These are phyloP conservation scores for Mycena capillaripes DNA, from an alignment of 768 basidiomycete species.

Conservation along the genomic window DNA sequence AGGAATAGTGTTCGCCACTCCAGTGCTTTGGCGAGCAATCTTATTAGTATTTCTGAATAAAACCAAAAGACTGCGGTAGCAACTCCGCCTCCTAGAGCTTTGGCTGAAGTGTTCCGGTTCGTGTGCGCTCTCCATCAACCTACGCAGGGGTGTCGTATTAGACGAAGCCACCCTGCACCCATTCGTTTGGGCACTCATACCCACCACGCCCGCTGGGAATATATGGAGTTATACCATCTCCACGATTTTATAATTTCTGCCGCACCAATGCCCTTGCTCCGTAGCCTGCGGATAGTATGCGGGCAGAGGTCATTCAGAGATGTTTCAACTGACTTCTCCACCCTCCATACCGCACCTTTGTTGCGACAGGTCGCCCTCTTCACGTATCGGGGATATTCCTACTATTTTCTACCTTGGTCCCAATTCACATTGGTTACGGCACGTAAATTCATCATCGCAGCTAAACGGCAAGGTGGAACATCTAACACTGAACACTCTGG, in stretches of 20 bases:
- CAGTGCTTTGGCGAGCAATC: constrained; percentile 3
- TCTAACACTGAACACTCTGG: too few species aligned
- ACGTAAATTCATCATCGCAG: too few species aligned
- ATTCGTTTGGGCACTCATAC: not conserved
- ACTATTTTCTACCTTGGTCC: not conserved
- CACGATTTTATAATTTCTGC: not conserved
- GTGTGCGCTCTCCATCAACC: not conserved
- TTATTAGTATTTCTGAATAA: not conserved
- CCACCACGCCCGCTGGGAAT: not conserved
- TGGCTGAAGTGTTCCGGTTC: not conserved
- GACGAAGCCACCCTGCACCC: not conserved
- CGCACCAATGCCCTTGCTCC: too few species aligned
- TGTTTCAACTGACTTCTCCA: not conserved
- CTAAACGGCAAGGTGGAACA: too few species aligned
- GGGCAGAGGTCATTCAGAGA: too few species aligned
- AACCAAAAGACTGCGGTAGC: not conserved
- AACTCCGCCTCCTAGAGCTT: not conserved
- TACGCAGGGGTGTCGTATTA: not conserved
- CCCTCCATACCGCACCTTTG: not conserved
- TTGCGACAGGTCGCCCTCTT: not conserved
- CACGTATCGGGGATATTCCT: not conserved
- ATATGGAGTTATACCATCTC: not conserved
- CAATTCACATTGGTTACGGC: not conserved
- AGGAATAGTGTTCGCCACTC: constrained; percentile 3
- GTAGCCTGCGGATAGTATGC: too few species aligned